Base-by-base conservation (phyloP, 495 filamentous ascomycete genomes). In the Penicillium fimorum region DNA sequence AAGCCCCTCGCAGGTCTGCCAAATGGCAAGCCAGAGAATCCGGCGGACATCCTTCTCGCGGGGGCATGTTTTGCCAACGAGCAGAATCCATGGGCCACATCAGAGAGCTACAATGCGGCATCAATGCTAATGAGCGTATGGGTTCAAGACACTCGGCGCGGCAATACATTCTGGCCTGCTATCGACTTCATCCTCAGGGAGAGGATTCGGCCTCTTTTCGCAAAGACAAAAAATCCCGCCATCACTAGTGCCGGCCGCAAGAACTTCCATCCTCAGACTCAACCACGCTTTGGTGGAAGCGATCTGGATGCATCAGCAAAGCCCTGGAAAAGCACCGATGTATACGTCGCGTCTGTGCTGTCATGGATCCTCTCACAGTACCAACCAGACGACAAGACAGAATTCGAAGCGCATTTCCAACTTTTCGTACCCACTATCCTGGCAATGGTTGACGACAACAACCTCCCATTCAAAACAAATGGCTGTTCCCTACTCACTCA, bases 341-440 rank as follows among this genome's bases (percentile, higher is more conserved):
- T 81, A 13, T 84, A 86, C 53, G 78, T 84, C 3, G 70, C 88
- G 1, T 77, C 87, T 0, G 77, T 88, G 3, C 74, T 96, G 35
- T 69, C 73, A 13, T 96, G 90, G 90, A 75, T 81, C 0, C 72
- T 92, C 7, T 48, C 67, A 3, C 74, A 74, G 46, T 78, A 79
- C 53, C 42, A 75, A 73, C 18, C 66, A 7, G 53, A 62, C 11
- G 63, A 72, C 29, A 60, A 61, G 32, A 37, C 37, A 8, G 54
- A 67, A n/a, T 65, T 82, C 4, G 76, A 82, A 59, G 54, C 60
- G 5, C 77, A 89, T 55, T 96, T 92, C 84, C 84, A 83, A 0
- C 80, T 95, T n/a, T 81, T 89, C 41, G 79, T 93, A n/a, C 94
- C 94, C 1, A 88, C 90, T 1, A 75, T 96, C 1, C 80, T 98